A percentile compares a stretch with the other conserved stretches of the same genome.
phyloP scores from a whole-genome alignment of 345 rosid species.

The Eucalyptus curtisii region DNA sequence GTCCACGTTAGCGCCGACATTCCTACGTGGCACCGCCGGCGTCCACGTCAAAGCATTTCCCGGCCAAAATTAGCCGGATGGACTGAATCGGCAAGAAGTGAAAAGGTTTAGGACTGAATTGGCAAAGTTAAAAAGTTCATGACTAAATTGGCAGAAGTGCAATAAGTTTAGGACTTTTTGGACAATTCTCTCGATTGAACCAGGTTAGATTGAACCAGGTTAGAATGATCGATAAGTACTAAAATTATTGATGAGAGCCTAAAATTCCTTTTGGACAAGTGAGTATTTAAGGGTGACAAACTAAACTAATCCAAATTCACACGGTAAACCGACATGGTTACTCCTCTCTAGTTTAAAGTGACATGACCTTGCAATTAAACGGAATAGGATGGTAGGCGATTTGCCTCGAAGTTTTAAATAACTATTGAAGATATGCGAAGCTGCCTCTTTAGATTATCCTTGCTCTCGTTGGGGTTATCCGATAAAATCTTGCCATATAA shows the following conservation, averaged over 20 bases:
- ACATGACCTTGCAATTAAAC: background rate
- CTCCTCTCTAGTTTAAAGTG: background rate
- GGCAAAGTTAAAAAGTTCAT: too few relatives aligned
- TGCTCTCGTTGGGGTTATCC: background rate
- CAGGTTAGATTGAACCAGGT: background rate
- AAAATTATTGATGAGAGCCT: background rate
- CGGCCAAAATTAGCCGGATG: too few relatives aligned
- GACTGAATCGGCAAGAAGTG: too few relatives aligned
- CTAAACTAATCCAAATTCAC: background rate
- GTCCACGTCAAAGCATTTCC: too few relatives aligned
- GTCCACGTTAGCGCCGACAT: too few relatives aligned
- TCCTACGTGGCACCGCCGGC: too few relatives aligned
- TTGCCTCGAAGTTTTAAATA: background rate
- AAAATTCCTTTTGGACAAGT: background rate
- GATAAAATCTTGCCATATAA: background rate
- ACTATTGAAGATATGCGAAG: background rate
- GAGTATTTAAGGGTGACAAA: background rate
- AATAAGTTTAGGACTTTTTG: too few relatives aligned
- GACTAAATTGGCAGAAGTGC: too few relatives aligned
- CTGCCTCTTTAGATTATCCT: background rate
- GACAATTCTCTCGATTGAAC: too few relatives aligned
- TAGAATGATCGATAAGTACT: background rate
- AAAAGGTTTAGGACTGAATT: too few relatives aligned
- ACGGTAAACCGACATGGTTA: accelerated
- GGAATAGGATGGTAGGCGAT: background rate